These are phyloP conservation scores for Vitis amurensis DNA, from an alignment of 164 flowering plant genomes.

Conservation along the genomic window DNA sequence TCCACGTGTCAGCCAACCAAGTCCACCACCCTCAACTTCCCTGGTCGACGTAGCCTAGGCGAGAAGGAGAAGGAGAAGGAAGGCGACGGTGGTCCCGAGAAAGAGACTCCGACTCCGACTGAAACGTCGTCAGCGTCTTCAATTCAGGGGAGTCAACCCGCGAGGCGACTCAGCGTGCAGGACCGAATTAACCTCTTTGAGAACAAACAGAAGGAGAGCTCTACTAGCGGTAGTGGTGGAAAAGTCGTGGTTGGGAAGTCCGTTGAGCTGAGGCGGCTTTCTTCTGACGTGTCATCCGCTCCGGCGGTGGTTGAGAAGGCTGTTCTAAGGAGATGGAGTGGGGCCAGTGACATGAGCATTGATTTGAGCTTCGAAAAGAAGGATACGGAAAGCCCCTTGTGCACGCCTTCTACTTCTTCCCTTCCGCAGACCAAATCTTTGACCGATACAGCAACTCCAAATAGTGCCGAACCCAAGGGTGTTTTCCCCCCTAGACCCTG, in stretches of 20 bases:
- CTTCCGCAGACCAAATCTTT: constrained; percentile 32
- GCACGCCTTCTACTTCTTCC: constrained; percentile 48
- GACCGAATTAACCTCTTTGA: constrained; percentile 90
- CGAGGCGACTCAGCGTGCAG: constrained; percentile 89
- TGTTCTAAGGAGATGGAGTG: constrained; percentile 95
- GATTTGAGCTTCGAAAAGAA: constrained; percentile 69
- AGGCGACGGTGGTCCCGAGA: neutral
- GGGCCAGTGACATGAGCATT: constrained; percentile 82
- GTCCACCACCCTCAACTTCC: constrained; percentile 20
- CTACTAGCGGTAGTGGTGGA: constrained; percentile 48
- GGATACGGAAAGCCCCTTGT: constrained; percentile 55
- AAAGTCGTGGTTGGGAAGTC: constrained; percentile 52
- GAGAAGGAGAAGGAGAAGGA: constrained; percentile 30
- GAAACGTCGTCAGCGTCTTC: constrained; percentile 23
- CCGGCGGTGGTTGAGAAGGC: constrained; percentile 49
- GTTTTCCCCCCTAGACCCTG: constrained; percentile 12
- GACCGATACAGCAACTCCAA: constrained; percentile 27
- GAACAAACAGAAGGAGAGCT: constrained; percentile 81
- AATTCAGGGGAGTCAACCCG: constrained; percentile 39
- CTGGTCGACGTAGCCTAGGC: constrained; percentile 21
- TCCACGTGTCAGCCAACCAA: constrained; percentile 36
- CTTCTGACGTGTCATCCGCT: constrained; percentile 67
- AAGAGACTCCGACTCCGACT: neutral
- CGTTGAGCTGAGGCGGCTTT: constrained; percentile 64
- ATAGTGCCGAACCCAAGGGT: constrained; percentile 25